Conservation (phyloP, 805 yeast genomes). For the Yarrowia sp. region DNA sequence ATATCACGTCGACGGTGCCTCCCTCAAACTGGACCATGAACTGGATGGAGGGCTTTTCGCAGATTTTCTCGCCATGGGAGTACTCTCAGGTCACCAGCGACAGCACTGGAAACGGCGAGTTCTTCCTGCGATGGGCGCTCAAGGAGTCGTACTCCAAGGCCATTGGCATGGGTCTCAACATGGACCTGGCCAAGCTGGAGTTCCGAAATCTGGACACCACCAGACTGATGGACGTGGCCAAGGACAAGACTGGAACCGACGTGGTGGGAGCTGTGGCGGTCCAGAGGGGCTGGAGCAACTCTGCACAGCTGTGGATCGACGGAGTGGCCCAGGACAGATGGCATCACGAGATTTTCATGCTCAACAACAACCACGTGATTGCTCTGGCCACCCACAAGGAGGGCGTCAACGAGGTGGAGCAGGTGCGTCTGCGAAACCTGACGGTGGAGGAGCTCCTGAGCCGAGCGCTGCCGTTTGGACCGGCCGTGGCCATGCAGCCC, state of each 20-base stretch:
- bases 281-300: slow-evolving; percentile 24
- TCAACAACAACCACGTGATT: slow-evolving; percentile 31
- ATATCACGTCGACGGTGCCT: slow-evolving; percentile 53
- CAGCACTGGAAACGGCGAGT: slow-evolving; percentile 17
- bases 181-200: slow-evolving; percentile 48
- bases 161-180: slow-evolving; percentile 65
- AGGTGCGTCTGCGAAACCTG: slow-evolving; percentile 13
- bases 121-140: slow-evolving; percentile 70
- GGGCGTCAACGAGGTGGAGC: slow-evolving; percentile 9
- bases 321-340: slow-evolving; percentile 37
- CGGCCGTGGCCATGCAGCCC: slow-evolving; percentile 32
- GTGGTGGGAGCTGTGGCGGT: not conserved
- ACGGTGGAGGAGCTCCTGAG: slow-evolving; percentile 22
- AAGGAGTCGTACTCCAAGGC: slow-evolving; percentile 79
- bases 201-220: slow-evolving; percentile 44
- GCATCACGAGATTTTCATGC: slow-evolving; percentile 37
- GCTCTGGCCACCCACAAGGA: slow-evolving; percentile 35
- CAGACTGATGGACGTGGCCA: slow-evolving; percentile 36
- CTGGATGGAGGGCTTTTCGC: slow-evolving; percentile 36
- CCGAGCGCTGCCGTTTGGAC: slow-evolving; percentile 27
- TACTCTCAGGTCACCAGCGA: slow-evolving; percentile 13
- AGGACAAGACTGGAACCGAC: slow-evolving; percentile 14
- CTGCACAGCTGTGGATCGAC: slow-evolving; percentile 34
- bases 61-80: slow-evolving; percentile 15
- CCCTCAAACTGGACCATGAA: slow-evolving; percentile 31